phyloP scores from a whole-genome alignment of 129 eudicot genomes.

The Apium graveolens region DNA sequence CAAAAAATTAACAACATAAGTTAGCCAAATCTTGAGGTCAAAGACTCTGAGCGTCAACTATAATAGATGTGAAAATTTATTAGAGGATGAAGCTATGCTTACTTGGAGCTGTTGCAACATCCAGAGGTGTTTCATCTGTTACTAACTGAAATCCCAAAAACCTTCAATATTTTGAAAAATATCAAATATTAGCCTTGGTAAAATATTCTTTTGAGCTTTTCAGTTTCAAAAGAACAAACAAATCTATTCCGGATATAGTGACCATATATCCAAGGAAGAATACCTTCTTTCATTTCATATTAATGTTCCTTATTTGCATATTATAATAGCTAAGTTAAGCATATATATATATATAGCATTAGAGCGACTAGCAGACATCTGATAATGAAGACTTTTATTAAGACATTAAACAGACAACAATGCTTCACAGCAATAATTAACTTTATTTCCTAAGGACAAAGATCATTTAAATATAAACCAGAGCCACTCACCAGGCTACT shows the following conservation, averaged over 20 bases:
- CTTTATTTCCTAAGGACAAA: background rate
- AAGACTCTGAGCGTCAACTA: background rate
- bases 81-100: conserved; percentile 19
- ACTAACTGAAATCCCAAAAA: conserved; percentile 82
- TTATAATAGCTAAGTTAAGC: background rate
- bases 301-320: background rate
- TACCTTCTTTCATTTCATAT: background rate
- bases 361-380: background rate
- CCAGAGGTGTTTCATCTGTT: conserved; percentile 52
- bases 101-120: conserved; percentile 43
- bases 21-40: background rate
- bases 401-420: background rate
- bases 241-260: background rate
- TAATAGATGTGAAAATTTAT: background rate
- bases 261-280: background rate
- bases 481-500: conserved; percentile 67
- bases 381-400: background rate
- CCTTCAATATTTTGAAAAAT: conserved; percentile 36
- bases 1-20: background rate
- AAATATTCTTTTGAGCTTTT: background rate
- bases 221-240: background rate
- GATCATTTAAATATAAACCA: background rate
- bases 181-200: background rate
- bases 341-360: background rate
- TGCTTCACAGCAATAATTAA: background rate